Base-by-base conservation (phyloP, 192 early-diverging fungal genomes). In the Dissophora ornata region DNA sequence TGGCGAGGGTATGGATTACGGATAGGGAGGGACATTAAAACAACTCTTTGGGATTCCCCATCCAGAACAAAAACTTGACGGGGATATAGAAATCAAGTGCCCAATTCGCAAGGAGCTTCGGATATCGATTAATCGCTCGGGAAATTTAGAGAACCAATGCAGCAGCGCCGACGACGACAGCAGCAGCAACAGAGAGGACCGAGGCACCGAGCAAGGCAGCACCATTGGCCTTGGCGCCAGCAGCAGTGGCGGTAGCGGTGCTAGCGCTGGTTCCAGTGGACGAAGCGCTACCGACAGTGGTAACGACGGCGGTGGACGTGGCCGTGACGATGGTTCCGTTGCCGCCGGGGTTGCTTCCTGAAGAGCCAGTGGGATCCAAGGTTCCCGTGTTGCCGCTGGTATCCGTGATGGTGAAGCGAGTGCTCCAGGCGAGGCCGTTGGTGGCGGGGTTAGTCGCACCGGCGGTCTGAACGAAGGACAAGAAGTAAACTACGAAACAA, bases 371-470 rank as follows among this genome's bases (percentile, higher is more conserved):
- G 62, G 70, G 70, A 21, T 44, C 49, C 34, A 74, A 60, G 36
- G 70, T 74, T 13, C 49, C 62, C 0, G 55, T 0, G 42, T 65
- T 61, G 24, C 65, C 59, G 15, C 6, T 1, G 26, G 44, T 41
- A 21, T 77, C 73, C 8, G 73, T 77, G 58, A 77, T 62, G 36
- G 73, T 77, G 73, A 77, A 77, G 32, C 73, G 73, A 16, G 73
- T 77, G 46, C 57, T 38, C 58, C 64, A 77, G 34, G 71, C 62
- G 9, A 41, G 28, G 26, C 33, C 55, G 22, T 19, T 38, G 33
- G 10, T 8, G n/a, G 28, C 26, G 9, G 42, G 34, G 40, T n/a
- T n/a, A n/a, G n/a, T n/a, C n/a, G 8, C 29, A 12, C 30, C 32
- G 29, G 44, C 38, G 28, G 40, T 34, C 44, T 60, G 45, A 33